Conservation (phyloP, 176 grass and related monocot genomes). For the Typha latifolia region DNA sequence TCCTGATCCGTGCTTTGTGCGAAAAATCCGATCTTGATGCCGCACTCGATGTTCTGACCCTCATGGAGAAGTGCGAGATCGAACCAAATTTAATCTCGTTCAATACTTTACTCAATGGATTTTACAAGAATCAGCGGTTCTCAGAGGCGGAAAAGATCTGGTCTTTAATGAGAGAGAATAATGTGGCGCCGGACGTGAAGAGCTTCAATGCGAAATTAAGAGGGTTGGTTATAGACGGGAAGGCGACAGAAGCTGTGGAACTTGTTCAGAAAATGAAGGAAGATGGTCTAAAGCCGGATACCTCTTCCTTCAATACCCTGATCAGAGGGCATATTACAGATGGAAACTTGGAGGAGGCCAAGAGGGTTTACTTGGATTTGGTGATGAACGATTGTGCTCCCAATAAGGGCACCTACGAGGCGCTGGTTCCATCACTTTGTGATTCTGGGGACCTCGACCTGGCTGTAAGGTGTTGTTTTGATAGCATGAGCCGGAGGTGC, state of each 20-base stretch:
- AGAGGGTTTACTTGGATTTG: slow-evolving; percentile 41
- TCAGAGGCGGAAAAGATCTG: slow-evolving; percentile 30
- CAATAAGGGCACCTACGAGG: slow-evolving; percentile 39
- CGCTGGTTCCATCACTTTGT: slow-evolving; percentile 29
- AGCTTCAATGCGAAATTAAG: slow-evolving; percentile 52
- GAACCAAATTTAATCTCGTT: slow-evolving; percentile 28
- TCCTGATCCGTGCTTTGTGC: slow-evolving; percentile 31
- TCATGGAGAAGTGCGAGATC: slow-evolving; percentile 45
- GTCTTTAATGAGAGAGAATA: slow-evolving; percentile 51
- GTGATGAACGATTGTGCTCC: slow-evolving; percentile 29
- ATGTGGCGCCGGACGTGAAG: slow-evolving; percentile 22
- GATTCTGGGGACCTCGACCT: slow-evolving; percentile 41
- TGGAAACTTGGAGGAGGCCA: slow-evolving; percentile 41
- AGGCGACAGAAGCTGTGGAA: slow-evolving; percentile 24
- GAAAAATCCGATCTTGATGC: slow-evolving; percentile 31
- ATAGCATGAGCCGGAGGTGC: slow-evolving; percentile 20
- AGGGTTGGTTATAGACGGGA: slow-evolving; percentile 28
- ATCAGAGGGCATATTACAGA: slow-evolving; percentile 36
- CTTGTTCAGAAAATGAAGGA: slow-evolving; percentile 35
- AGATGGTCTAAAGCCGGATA: slow-evolving; percentile 42
- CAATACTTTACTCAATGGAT: slow-evolving; percentile 39
- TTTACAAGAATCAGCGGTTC: slow-evolving; percentile 15
- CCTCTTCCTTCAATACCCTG: slow-evolving; percentile 43
- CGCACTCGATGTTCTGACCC: slow-evolving; percentile 23
- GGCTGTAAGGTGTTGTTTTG: slow-evolving; percentile 38